Conservation (phyloP, 2,329 filamentous ascomycete genomes). For the Diaporthe sp. region DNA sequence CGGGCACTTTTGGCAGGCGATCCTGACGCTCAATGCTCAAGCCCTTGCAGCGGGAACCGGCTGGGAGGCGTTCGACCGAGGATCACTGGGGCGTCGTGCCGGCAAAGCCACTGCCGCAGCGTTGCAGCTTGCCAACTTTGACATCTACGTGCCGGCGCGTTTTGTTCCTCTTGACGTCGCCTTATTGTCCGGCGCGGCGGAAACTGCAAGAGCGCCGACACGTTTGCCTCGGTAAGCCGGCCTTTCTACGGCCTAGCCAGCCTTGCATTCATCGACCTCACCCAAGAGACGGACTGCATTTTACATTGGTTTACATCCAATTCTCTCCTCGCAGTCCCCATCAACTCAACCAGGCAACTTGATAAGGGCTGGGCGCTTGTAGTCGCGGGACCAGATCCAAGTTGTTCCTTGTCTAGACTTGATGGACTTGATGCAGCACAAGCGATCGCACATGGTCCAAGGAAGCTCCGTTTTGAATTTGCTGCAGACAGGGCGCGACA, state of each 20-base stretch:
- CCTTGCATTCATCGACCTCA: background rate
- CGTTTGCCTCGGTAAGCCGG: background rate
- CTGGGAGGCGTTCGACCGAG: conserved; percentile 27
- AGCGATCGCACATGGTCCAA: background rate
- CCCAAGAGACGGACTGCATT: background rate
- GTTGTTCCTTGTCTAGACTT: background rate
- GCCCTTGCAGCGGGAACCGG: conserved; percentile 26
- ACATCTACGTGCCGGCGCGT: conserved; percentile 13
- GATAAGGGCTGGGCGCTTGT: background rate
- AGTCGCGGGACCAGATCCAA: background rate
- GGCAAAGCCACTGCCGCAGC: conserved; percentile 30
- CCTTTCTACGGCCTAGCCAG: background rate
- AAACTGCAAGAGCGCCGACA: background rate
- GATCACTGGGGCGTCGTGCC: conserved; percentile 21
- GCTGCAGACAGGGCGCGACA: background rate
- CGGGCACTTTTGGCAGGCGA: conserved; percentile 4
- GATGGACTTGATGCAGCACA: background rate
- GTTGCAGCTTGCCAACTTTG: conserved; percentile 29
- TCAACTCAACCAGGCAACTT: background rate
- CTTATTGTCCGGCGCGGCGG: background rate
- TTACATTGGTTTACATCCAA: too few relatives aligned
- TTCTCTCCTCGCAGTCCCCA: background rate
- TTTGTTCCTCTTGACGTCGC: background rate
- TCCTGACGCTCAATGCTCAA: background rate
- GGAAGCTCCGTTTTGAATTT: background rate